Conservation (phyloP, 129 eudicot species). For the Erigeron canadensis region DNA sequence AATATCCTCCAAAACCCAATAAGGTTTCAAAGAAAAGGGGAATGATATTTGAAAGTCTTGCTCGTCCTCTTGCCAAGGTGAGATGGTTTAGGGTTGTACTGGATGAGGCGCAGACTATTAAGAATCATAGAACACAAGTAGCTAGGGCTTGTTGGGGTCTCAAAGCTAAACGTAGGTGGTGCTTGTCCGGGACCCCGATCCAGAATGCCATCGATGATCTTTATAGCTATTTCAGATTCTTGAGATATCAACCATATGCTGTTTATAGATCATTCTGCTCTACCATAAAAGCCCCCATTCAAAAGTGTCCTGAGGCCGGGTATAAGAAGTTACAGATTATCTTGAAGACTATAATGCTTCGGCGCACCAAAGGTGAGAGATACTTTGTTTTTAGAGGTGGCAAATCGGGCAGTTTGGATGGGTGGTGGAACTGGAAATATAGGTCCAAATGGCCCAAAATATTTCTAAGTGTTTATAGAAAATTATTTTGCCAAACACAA, state of each 20-base stretch:
- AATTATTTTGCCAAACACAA: neutral
- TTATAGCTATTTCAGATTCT: constrained; percentile 94
- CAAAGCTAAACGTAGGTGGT: constrained; percentile 98
- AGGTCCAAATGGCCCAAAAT: neutral
- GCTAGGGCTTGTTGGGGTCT: constrained; percentile 99
- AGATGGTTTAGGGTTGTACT: constrained; percentile 96
- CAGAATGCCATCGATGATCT: constrained; percentile 98
- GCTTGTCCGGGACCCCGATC: constrained; percentile 97
- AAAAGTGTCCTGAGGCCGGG: constrained; percentile 60
- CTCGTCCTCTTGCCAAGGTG: constrained; percentile 82
- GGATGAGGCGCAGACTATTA: constrained; percentile 98
- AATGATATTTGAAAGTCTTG: constrained; percentile 55
- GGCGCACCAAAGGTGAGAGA: constrained; percentile 87
- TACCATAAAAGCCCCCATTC: constrained; percentile 62
- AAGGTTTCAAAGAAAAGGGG: constrained; percentile 52
- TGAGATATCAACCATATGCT: constrained; percentile 82
- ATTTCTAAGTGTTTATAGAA: neutral
- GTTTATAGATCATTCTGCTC: constrained; percentile 59
- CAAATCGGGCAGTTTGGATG: neutral
- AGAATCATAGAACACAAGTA: constrained; percentile 84
- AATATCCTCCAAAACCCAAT: constrained; percentile 46
- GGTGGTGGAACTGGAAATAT: neutral
- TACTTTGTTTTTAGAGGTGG: neutral
- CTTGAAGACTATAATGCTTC: constrained; percentile 90
- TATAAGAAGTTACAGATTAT: constrained; percentile 89